phyloP scores from a whole-genome alignment of 495 filamentous ascomycete genomes.

The Penicillium herquei region DNA sequence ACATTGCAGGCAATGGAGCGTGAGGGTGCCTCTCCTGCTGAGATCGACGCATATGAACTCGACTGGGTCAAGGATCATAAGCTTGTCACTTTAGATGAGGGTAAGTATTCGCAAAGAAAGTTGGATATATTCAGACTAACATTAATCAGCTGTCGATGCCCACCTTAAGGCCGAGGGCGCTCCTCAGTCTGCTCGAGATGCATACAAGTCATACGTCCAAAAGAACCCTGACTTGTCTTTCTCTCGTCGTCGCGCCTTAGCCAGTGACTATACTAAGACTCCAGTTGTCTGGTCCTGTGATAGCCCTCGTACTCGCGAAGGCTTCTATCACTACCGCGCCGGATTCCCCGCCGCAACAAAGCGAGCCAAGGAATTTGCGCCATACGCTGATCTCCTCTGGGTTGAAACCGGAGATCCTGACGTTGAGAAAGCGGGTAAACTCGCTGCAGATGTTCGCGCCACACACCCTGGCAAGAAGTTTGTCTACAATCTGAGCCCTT shows the following conservation, averaged over 20 bases:
- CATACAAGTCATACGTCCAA: conserved; percentile 61
- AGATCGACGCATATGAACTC: conserved; percentile 86
- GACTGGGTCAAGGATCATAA: conserved; percentile 85
- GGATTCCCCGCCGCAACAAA: conserved; percentile 89
- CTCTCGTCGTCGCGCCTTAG: conserved; percentile 69
- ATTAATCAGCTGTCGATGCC: conserved; percentile 58
- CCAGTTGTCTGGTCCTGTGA: conserved; percentile 87
- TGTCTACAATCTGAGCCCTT: conserved; percentile 93
- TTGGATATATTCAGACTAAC: conserved; percentile 13
- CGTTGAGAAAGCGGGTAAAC: conserved; percentile 69
- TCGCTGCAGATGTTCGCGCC: conserved; percentile 70
- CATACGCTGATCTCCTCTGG: conserved; percentile 95
- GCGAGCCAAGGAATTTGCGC: conserved; percentile 84
- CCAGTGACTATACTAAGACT: conserved; percentile 58
- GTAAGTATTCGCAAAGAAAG: conserved; percentile 25
- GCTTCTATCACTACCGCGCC: conserved; percentile 92
- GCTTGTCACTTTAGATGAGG: conserved; percentile 89
- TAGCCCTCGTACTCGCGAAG: conserved; percentile 88
- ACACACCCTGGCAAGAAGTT: conserved; percentile 74
- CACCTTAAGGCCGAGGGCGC: conserved; percentile 67
- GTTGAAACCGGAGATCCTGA: conserved; percentile 90
- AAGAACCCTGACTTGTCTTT: conserved; percentile 70
- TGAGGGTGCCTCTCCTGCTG: conserved; percentile 66
- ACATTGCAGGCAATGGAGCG: conserved; percentile 88
- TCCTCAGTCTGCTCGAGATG: conserved; percentile 56